Conservation (phyloP, 2,329 filamentous ascomycete species). For the Neocucurbitaria cava region DNA sequence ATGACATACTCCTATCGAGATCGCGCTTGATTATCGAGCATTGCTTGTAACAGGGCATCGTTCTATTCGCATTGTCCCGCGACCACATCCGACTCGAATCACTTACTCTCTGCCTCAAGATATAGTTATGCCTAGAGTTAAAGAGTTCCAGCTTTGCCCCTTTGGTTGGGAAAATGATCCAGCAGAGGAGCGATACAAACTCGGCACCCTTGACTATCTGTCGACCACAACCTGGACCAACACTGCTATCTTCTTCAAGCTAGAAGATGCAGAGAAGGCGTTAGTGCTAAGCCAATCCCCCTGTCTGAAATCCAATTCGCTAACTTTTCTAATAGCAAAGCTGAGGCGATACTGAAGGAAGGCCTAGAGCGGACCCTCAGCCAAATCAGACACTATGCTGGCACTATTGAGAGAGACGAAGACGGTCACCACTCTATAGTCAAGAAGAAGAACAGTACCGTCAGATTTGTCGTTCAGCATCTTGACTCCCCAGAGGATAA, state of each 20-base stretch:
- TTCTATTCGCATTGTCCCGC: neutral
- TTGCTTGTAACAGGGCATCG: too few relatives aligned
- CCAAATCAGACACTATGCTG: conserved; percentile 1
- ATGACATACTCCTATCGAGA: too few relatives aligned
- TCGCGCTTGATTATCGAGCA: too few relatives aligned
- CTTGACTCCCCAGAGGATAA: neutral
- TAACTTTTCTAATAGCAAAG: neutral
- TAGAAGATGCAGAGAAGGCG: neutral
- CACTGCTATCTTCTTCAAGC: conserved; percentile 1
- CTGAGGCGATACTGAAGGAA: neutral
- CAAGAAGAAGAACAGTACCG: neutral
- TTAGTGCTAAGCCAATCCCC: neutral
- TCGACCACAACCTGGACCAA: neutral
- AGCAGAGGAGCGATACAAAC: conserved; percentile 1
- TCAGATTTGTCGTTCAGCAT: conserved; percentile 1
- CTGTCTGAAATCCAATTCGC: too few relatives aligned
- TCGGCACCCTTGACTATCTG: conserved; percentile 2
- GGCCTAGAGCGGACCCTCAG: neutral
- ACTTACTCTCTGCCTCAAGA: neutral
- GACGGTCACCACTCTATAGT: conserved; percentile 4
- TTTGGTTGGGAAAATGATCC: conserved; percentile 3
- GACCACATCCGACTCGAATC: neutral
- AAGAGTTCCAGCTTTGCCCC: neutral
- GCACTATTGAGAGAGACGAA: conserved; percentile 1
- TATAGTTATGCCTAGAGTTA: neutral